Percentiles rank a stretch among this genome's conserved stretches.
phyloP scores from a whole-genome alignment of 495 filamentous ascomycete genomes.

The Friedmanniomyces simplex region DNA sequence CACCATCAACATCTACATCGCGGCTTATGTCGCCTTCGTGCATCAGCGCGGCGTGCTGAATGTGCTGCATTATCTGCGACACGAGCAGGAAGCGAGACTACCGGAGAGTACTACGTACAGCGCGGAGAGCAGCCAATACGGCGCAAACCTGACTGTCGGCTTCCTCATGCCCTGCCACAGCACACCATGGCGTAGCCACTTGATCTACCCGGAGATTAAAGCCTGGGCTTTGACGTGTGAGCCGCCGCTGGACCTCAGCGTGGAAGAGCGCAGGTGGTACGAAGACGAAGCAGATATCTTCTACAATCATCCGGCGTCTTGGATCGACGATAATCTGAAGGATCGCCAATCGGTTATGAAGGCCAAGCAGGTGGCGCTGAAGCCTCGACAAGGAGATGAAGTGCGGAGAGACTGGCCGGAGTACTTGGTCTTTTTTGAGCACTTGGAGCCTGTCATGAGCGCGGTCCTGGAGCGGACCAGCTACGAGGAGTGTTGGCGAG shows the following conservation, averaged over 20 bases:
- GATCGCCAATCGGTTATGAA: constrained; percentile 25
- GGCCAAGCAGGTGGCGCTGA: neutral
- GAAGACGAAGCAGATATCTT: constrained; percentile 86
- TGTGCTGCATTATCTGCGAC: constrained; percentile 62
- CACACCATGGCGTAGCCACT: constrained; percentile 89
- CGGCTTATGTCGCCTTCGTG: constrained; percentile 58
- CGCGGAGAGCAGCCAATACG: neutral
- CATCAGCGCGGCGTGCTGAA: constrained; percentile 71
- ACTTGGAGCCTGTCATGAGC: constrained; percentile 44
- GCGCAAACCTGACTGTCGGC: constrained; percentile 50
- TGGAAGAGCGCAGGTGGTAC: constrained; percentile 51
- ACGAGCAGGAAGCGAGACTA: constrained; percentile 46
- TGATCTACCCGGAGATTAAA: constrained; percentile 60
- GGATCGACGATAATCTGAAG: constrained; percentile 44
- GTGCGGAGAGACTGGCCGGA: constrained; percentile 44
- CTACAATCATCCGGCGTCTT: constrained; percentile 55
- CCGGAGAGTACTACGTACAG: neutral
- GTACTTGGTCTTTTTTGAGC: constrained; percentile 55
- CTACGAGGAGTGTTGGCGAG: constrained; percentile 61
- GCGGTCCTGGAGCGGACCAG: constrained; percentile 41
- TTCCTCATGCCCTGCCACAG: constrained; percentile 98
- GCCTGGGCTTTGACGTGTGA: constrained; percentile 89
- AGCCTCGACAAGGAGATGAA: constrained; percentile 13
- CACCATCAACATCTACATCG: constrained; percentile 57
- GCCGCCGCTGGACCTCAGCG: constrained; percentile 60